Percentiles rank a stretch among this genome's conserved stretches.
Conservation (phyloP, 2,329 filamentous ascomycete species). For the Aspergillaceae sp. region DNA sequence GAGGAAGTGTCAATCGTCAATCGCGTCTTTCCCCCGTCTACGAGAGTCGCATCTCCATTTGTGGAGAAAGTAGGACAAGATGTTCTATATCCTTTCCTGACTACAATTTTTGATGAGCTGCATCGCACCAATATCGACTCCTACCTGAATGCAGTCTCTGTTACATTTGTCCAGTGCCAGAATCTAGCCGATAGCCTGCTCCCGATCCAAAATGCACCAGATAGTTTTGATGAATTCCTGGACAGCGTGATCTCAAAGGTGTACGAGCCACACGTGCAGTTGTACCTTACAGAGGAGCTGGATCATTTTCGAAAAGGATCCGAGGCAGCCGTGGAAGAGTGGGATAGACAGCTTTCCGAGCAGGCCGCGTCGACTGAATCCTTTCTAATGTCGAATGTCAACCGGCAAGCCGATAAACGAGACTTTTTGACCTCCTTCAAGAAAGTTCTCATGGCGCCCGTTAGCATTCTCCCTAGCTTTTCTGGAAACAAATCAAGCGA, state of each 20-base stretch:
- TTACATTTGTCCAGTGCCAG: conserved; percentile 76
- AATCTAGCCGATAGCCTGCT: conserved; percentile 65
- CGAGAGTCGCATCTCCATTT: conserved; percentile 66
- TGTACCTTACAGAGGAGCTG: conserved; percentile 86
- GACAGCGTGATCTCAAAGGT: conserved; percentile 60
- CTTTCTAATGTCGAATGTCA: conserved; percentile 93
- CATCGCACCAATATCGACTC: conserved; percentile 65
- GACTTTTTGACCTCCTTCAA: conserved; percentile 96
- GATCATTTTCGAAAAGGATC: conserved; percentile 73
- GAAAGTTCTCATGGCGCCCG: conserved; percentile 98
- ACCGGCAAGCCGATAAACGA: conserved; percentile 87
- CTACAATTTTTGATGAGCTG: conserved; percentile 75
- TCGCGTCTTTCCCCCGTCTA: conserved; percentile 65
- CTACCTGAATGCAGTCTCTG: conserved; percentile 79
- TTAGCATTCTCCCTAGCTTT: conserved; percentile 73
- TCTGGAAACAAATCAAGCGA: conserved; percentile 51
- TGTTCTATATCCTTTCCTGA: conserved; percentile 74
- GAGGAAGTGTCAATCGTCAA: conserved; percentile 75
- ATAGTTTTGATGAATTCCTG: conserved; percentile 56
- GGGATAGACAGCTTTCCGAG: conserved; percentile 87
- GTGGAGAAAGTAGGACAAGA: conserved; percentile 77
- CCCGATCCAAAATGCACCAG: conserved; percentile 52
- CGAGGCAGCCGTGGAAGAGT: conserved; percentile 66
- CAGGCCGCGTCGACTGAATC: conserved; percentile 86
- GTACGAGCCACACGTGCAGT: conserved; percentile 87